These are phyloP conservation scores for Phytophthora pinifolia DNA, from an alignment of 352 stramenopile species.

Conservation along the genomic window DNA sequence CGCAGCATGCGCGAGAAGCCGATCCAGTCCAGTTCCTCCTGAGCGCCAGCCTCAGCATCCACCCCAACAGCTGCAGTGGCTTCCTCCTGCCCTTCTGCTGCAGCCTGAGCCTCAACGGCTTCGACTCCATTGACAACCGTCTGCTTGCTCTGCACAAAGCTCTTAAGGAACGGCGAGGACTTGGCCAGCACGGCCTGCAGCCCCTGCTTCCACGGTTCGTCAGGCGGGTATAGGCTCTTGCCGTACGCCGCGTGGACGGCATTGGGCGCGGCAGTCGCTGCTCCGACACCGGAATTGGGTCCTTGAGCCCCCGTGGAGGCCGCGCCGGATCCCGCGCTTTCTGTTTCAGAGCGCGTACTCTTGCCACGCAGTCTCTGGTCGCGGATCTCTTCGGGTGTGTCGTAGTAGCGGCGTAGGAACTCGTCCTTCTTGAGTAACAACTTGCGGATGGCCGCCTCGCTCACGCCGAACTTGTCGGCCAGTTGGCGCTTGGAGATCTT, in stretches of 20 bases:
- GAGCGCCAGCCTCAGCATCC: background rate
- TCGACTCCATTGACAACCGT: conserved; percentile 16
- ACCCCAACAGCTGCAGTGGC: background rate
- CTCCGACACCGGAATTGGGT: no score
- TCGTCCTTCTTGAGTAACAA: conserved; percentile 83
- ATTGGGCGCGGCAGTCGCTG: background rate
- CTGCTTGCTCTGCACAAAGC: conserved; percentile 45
- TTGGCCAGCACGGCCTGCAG: conserved; percentile 49
- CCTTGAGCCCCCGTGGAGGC: background rate
- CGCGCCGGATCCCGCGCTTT: background rate
- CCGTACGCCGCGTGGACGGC: conserved; percentile 7
- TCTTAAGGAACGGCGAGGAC: conserved; percentile 62
- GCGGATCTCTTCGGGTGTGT: conserved; percentile 74
- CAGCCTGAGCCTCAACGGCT: conserved; percentile 7
- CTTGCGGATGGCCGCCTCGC: conserved; percentile 79
- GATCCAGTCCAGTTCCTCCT: conserved; percentile 55
- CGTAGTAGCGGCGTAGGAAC: conserved; percentile 78
- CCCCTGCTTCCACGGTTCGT: conserved; percentile 75
- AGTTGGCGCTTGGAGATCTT: conserved; percentile 81
- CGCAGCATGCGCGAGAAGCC: conserved; percentile 71
- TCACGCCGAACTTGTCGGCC: conserved; percentile 77
- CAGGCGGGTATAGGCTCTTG: conserved; percentile 59
- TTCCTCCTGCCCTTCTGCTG: background rate
- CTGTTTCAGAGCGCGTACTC: conserved; percentile 33
- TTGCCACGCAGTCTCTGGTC: conserved; percentile 72